Percentiles rank a stretch among this genome's conserved stretches.
phyloP scores from a whole-genome alignment of 345 rosid species.

The Hypericum perforatum region DNA sequence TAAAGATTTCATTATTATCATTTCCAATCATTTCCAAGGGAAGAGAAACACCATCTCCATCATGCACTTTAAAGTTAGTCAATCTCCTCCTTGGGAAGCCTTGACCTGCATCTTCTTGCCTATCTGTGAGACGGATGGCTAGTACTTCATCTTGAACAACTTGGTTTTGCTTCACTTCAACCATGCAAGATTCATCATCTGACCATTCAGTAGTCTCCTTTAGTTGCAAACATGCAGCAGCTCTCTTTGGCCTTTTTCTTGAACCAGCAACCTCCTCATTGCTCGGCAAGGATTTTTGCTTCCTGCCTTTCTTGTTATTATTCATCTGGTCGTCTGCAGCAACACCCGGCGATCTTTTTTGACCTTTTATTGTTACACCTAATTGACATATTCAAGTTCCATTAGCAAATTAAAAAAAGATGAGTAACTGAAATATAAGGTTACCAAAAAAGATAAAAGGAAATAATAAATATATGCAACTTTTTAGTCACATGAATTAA shows the following conservation, averaged over 20 bases:
- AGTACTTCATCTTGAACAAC: constrained; percentile 42
- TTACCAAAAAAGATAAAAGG: no score
- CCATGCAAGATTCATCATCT: constrained; percentile 27
- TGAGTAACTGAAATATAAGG: no score
- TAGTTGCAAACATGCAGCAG: constrained; percentile 62
- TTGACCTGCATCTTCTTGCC: constrained; percentile 16
- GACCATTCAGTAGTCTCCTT: constrained; percentile 45
- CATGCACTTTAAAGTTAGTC: constrained; percentile 38
- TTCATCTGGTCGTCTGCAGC: no score
- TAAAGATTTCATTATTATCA: constrained; percentile 26
- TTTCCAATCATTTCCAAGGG: constrained; percentile 55
- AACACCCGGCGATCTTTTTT: no score
- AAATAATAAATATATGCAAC: no score
- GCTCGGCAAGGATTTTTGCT: constrained; percentile 23
- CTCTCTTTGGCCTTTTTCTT: constrained; percentile 52
- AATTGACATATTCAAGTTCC: no score
- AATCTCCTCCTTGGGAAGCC: constrained; percentile 40
- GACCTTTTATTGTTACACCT: no score
- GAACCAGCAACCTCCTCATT: constrained; percentile 15
- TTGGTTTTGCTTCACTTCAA: constrained; percentile 38
- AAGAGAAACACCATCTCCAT: constrained; percentile 21
- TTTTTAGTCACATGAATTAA: no score
- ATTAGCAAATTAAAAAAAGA: no score
- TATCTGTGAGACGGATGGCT: constrained; percentile 33
- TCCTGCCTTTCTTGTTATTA: constrained; percentile 8